These are phyloP conservation scores for Danielia oregonensis DNA, from an alignment of 805 yeast genomes.

Conservation along the genomic window DNA sequence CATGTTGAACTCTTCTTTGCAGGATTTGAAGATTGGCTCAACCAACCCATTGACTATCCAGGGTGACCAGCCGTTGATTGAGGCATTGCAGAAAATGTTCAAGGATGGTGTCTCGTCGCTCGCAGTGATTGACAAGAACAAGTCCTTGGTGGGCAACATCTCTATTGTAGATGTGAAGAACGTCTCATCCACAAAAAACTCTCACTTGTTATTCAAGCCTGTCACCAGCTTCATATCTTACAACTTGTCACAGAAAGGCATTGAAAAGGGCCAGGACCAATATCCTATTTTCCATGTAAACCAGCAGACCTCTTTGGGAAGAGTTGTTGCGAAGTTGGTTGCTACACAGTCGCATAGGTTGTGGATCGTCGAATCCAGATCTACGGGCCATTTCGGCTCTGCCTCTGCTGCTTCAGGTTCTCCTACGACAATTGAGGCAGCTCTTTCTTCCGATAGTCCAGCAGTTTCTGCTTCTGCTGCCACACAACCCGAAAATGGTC, in stretches of 20 bases:
- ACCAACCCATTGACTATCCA: constrained; percentile 67
- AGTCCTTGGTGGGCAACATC: constrained; percentile 81
- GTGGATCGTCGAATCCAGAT: constrained; percentile 63
- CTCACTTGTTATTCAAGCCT: constrained; percentile 73
- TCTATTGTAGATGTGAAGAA: constrained; percentile 92
- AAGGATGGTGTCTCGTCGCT: constrained; percentile 79
- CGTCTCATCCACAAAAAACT: constrained; percentile 82
- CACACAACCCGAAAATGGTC: constrained; percentile 29
- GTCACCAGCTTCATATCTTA: constrained; percentile 87
- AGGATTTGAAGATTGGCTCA: constrained; percentile 74
- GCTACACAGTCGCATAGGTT: constrained; percentile 92
- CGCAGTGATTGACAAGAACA: constrained; percentile 83
- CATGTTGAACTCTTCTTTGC: constrained; percentile 62
- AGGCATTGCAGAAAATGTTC: constrained; percentile 85
- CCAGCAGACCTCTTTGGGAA: constrained; percentile 70
- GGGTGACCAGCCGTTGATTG: constrained; percentile 85
- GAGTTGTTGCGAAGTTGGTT: constrained; percentile 90
- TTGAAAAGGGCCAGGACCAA: constrained; percentile 92
- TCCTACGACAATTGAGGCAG: constrained; percentile 12
- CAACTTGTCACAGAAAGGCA: constrained; percentile 81
- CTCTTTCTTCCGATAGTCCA: constrained; percentile 17
- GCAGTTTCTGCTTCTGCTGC: constrained; percentile 13
- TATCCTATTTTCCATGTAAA: constrained; percentile 95
- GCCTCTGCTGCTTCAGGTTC: constrained; percentile 4
- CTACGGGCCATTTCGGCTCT: constrained; percentile 5